A percentile compares a stretch with the other conserved stretches of the same genome.
Conservation (phyloP, 2,329 filamentous ascomycete genomes). For the Claviceps sorghi region DNA sequence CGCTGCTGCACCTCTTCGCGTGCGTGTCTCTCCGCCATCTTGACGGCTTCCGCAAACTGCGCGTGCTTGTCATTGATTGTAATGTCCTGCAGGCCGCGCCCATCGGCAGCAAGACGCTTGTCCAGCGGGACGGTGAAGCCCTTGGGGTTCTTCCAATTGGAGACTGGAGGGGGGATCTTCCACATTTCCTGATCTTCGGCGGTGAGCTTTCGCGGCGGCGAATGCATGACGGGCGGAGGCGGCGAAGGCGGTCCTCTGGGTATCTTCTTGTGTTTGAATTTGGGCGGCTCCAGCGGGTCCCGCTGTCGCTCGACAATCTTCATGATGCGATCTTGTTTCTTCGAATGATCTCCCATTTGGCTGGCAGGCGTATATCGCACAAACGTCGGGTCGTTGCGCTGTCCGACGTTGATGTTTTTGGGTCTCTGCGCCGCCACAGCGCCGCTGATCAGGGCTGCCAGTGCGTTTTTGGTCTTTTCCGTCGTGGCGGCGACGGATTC, state of each 20-base stretch:
- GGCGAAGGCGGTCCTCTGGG: conserved; percentile 83
- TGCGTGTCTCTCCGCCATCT: conserved; percentile 87
- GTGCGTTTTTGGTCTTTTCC: conserved; percentile 74
- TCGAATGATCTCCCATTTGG: conserved; percentile 80
- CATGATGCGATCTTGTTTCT: conserved; percentile 91
- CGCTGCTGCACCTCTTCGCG: conserved; percentile 90
- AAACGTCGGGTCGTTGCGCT: conserved; percentile 74
- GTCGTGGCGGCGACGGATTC: conserved; percentile 75
- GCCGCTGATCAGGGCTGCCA: conserved; percentile 68
- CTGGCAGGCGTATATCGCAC: conserved; percentile 92
- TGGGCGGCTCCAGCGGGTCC: conserved; percentile 93
- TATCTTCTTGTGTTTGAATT: conserved; percentile 98
- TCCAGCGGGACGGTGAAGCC: conserved; percentile 93
- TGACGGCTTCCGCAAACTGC: conserved; percentile 84
- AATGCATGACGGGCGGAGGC: conserved; percentile 88
- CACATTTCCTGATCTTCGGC: conserved; percentile 95
- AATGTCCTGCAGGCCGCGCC: conserved; percentile 79
- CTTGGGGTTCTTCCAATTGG: conserved; percentile 99
- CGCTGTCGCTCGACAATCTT: conserved; percentile 92
- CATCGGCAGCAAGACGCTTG: conserved; percentile 88
- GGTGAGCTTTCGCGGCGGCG: conserved; percentile 83
- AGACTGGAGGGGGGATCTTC: conserved; percentile 76
- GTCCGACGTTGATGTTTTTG: conserved; percentile 79
- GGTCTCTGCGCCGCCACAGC: conserved; percentile 87
- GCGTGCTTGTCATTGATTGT: conserved; percentile 98